Percentiles rank a stretch among this genome's conserved stretches.
phyloP scores from a whole-genome alignment of 192 early-diverging fungal species.

The Umbelopsis vinacea region DNA sequence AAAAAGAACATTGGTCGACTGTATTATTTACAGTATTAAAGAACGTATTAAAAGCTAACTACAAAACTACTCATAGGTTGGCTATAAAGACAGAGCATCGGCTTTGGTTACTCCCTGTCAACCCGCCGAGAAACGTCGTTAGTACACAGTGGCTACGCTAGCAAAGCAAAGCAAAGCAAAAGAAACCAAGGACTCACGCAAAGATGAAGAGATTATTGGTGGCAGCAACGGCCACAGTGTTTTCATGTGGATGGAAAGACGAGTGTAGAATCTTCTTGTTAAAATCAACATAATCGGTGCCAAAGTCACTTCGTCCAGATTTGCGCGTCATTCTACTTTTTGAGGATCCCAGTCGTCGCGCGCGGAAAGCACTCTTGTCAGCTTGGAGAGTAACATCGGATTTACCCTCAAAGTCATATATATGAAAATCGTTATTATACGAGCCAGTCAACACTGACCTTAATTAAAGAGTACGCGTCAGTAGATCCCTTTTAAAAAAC shows the following conservation, averaged over 20 bases:
- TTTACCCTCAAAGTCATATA: constrained; percentile 83
- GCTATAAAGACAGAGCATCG: not conserved
- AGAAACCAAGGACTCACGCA: constrained; percentile 52
- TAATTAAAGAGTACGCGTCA: no score
- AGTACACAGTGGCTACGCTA: no score
- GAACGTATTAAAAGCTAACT: not conserved
- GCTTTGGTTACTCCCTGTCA: not conserved
- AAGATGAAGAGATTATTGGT: constrained; percentile 99
- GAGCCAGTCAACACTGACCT: constrained; percentile 93
- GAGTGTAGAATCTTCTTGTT: constrained; percentile 98
- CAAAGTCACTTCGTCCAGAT: constrained; percentile 28
- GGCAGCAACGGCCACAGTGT: constrained; percentile 96
- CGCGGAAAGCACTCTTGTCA: constrained; percentile 97
- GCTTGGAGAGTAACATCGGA: constrained; percentile 92
- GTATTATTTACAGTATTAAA: not conserved
- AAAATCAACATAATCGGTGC: constrained; percentile 86
- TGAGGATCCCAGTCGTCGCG: constrained; percentile 83
- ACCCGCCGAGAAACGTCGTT: not conserved
- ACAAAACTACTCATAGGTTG: not conserved
- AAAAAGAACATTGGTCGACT: not conserved
- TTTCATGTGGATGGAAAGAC: constrained; percentile 98
- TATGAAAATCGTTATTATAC: constrained; percentile 99
- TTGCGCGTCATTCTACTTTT: constrained; percentile 71
- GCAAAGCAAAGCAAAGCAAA: not conserved
- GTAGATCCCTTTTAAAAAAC: no score